Evolutionary conservation across 306 rosid species (phyloP), one percentile per base, ranked within the genome.

Genomic region (Gynostemma pentaphyllum): DNA sequence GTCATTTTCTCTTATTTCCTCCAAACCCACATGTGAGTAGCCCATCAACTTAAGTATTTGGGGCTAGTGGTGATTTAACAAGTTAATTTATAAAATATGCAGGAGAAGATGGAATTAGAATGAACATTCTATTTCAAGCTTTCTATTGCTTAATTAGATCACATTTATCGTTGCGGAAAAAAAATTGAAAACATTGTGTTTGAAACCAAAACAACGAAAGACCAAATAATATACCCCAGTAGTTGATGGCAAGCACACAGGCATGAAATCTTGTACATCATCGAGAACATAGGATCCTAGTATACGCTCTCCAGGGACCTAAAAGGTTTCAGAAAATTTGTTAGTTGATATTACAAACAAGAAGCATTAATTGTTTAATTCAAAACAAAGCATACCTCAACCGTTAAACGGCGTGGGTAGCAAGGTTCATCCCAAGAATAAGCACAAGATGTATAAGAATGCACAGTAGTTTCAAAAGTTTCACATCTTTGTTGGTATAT

Each of bases 341-440:
- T 75, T 22, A 69, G 72, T 60, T 37, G 78, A 36, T 9, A 32
- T 7, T 11, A 10, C 21, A 30, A 26, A 10, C 10, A 56, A 39
- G 30, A 30, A 47, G 51, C 13, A 62, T 39, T 11, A 16, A 5
- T 18, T 26, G 45, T 32, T 22, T 47, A 55, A 14, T 45, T 2
- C 11, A 10, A 44, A 57, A 71, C 23, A 32, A 9, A 34, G 15
- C 53, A 42, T 80, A 91, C 98, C 98, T 88, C 98, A 51, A 91
- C 79, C 57, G 73, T 74, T 47, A 91, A 89, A 64, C 98, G 96
- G 73, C 75, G 98, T 48, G 98, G 92, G 72, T 77, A 84, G 79
- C 85, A 85, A 52, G 96, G 98, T 74, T 91, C 98, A 66, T 91
- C 98, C 98, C 98, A 91, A 46, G 96, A 82, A 80, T 91, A 91